Evolutionary conservation across 805 yeast genomes (phyloP), one percentile per base, ranked within the genome.

Genomic region (Teunomyces lycoperdinae): DNA sequence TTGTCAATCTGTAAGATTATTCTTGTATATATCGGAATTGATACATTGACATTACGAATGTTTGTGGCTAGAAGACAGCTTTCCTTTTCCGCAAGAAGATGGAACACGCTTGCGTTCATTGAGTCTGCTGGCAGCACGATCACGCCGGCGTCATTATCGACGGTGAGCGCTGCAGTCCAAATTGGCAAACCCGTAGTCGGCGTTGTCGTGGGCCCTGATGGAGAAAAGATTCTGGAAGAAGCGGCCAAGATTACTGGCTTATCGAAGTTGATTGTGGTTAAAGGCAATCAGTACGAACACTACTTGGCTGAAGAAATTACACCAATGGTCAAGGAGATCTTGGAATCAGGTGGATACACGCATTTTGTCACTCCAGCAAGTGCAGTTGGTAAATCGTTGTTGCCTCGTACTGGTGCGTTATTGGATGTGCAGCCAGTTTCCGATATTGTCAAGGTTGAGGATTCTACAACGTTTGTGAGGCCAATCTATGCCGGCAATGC

Each of bases 401-500:
- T 94, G 42, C 98, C 99, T 34, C 78, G 98, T 55, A 76, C 87
- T 17, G 96, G 89, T 30, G 97, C 97, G 0, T 60, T 86, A 48
- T 70, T 92, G 43, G 96, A 92, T 61, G 78, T 80, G 17, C 97
- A 92, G 71, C 97, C 97, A 27, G 70, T 94, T 44, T 82, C 92
- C 26, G 98, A 92, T 62, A 78, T 94, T 49, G 80, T 79, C 56
- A 79, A 80, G 59, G 84, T 92, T 34, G 79, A 78, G 54, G 72
- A 81, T 44, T 75, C 80, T 13, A 80, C 78, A 51, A 86, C 94
- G 6, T 94, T 92, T 67, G 83, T 85, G 33, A 85, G 98, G 66
- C 97, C 98, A 41, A 89, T 92, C 33, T 94, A 88, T 64, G 98
- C 99, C 16, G 99, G 99, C 43, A 94, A 94, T 68, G 96, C 95